Evolutionary conservation across 164 flowering plant genomes (phyloP), one percentile per base, ranked within the genome.

Genomic region (Santalum album): DNA sequence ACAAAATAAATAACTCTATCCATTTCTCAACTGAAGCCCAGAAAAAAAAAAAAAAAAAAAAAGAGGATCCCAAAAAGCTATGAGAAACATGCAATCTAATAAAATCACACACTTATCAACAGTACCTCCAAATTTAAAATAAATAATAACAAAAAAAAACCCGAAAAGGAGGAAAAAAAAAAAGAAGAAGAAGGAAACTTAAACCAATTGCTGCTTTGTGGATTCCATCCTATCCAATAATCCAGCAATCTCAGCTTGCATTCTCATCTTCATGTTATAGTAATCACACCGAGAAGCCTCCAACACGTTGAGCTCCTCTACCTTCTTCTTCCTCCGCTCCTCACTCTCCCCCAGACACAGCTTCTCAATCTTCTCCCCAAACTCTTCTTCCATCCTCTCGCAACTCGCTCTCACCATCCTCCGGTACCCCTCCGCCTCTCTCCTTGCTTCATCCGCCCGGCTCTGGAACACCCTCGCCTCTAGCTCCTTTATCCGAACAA

Each of bases 401-500:
- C 61, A 69, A 55, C 66, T 76, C 2, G 69, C 57, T n/a, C 72
- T 66, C 16, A 78, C 80, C 74, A 87, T 67, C 49, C 70, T 58
- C n/a, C 63, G 61, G 66, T 58, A 80, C 17, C 67, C 62, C 52
- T 92, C 99, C 3, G 94, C 89, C 51, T 89, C 97, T 55, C 80
- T 75, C 25, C 82, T 66, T 12, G 99, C 96, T 22, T 89, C 95
- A 62, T 89, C 99, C 18, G 97, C 96, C n/a, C 75, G 73, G 64
- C 27, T 75, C 63, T 89, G 91, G 68, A 89, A 92, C 96, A 92
- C 85, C 62, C 79, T 74, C 7, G 95, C 87, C 60, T 89, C 99
- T 2, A 83, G 84, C 63, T 89, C 94, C 67, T 92, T 92, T 1
- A 87, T 75, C 49, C 85, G 72, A 23, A 89, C 82, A 27, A 87